Evolutionary conservation across 768 basidiomycete genomes (phyloP), one percentile per base, ranked within the genome.

Genomic region (Tulasnella sp.): DNA sequence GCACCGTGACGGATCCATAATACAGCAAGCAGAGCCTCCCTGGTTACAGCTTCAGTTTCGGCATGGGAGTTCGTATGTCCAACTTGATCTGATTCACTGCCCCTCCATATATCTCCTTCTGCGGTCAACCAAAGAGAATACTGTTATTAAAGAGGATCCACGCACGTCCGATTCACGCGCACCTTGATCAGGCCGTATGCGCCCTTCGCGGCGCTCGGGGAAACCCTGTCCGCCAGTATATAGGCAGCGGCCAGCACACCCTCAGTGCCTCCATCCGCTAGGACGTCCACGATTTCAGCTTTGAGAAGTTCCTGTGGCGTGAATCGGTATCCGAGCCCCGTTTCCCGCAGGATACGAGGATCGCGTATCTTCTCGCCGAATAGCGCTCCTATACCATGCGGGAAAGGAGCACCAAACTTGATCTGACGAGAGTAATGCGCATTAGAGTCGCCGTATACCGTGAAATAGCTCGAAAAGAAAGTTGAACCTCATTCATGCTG

Each of bases 401-500:
- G 73, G 17, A 75, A 62, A 15, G 73, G 72, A 1, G 74, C 72
- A 19, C 70, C 70, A 56, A 74, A 72, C 52, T 67, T 63, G 41
- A 73, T 68, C 34, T 38, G 15, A 38, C 34, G 17, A 55, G 15
- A 29, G 21, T 41, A 34, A 48, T 12, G 10, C 34, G n/a, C n/a
- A 38, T 38, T 15, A 38, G 34, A 15, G 5, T 5, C 15, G 34
- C 15, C 34, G 34, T 38, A 5, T 15, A 15, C 34, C 7, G 34
- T 38, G 34, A 38, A 38, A 38, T 7, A 15, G 15, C 5, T 38
- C 15, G 7, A 15, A 15, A 5, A 38, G 15, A 38, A 5, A 15
- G 34, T n/a, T n/a, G 34, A 38, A 38, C 34, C 44, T 75, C 75
- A 66, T 75, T 76, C 74, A 77, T 76, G 53, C 57, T 59, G 19